Conservation (phyloP, 2,329 filamentous ascomycete species). For the Penicillium sp. region DNA sequence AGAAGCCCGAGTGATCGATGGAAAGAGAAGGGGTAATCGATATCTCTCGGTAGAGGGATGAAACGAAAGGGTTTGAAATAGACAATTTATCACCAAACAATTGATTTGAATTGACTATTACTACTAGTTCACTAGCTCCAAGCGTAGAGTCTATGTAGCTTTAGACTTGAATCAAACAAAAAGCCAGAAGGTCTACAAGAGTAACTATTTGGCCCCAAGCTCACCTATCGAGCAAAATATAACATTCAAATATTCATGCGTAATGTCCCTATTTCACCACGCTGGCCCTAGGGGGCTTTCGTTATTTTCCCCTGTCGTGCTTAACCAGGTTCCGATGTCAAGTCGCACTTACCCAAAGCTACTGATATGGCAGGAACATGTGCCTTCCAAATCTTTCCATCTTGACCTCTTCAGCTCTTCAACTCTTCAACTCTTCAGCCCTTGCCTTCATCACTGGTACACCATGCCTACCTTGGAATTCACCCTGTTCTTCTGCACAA, state of each 20-base stretch:
- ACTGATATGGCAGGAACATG: background rate
- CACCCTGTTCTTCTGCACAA: too few relatives aligned
- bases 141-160: background rate
- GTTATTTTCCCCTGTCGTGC: background rate
- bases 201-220: background rate
- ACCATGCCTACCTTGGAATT: too few relatives aligned
- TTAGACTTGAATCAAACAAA: background rate
- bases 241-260: background rate
- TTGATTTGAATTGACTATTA: background rate
- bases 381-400: background rate
- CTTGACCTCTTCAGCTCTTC: background rate
- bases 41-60: background rate
- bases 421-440: too few relatives aligned
- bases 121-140: background rate
- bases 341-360: background rate
- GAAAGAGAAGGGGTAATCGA: background rate
- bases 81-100: background rate
- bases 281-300: background rate
- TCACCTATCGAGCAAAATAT: background rate
- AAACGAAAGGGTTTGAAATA: background rate
- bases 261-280: background rate
- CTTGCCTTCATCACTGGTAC: too few relatives aligned
- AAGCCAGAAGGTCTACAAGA: background rate
- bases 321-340: background rate
- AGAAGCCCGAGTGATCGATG: background rate